These are phyloP conservation scores for Penicillium lagena DNA, from an alignment of 495 filamentous ascomycete species.

Conservation along the genomic window DNA sequence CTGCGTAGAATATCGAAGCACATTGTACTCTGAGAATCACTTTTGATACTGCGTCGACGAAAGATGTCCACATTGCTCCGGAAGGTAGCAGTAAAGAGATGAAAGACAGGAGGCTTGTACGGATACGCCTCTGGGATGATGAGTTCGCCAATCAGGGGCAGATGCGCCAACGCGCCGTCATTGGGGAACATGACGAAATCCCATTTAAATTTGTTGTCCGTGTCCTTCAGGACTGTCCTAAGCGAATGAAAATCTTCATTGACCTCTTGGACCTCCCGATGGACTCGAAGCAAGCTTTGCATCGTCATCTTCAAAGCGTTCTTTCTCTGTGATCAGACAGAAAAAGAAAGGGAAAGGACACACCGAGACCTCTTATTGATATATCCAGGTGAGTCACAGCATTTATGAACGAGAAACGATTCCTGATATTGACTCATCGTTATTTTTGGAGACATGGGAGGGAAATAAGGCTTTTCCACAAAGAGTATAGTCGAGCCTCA, in stretches of 20 bases:
- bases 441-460: no score
- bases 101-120: background rate
- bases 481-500: no score
- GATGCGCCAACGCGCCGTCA: constrained; percentile 5
- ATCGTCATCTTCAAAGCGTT: background rate
- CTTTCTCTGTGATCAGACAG: no score
- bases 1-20: constrained; percentile 3
- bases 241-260: constrained; percentile 4
- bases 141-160: constrained; percentile 6
- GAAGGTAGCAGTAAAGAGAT: constrained; percentile 1
- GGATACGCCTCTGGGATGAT: constrained; percentile 3
- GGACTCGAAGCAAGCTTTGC: background rate
- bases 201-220: constrained; percentile 3
- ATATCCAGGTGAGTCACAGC: no score
- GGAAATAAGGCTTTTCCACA: no score
- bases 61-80: constrained; percentile 1
- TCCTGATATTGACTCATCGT: no score
- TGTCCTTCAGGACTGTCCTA: constrained; percentile 2
- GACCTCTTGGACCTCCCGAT: constrained; percentile 3
- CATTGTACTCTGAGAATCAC: constrained; percentile 1
- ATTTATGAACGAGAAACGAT: no score
- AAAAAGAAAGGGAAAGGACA: no score
- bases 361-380: no score
- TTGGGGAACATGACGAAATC: constrained; percentile 6
- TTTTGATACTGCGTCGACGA: background rate